Base-by-base conservation (phyloP, 495 filamentous ascomycete genomes). In the Bathelium albidoporum region DNA sequence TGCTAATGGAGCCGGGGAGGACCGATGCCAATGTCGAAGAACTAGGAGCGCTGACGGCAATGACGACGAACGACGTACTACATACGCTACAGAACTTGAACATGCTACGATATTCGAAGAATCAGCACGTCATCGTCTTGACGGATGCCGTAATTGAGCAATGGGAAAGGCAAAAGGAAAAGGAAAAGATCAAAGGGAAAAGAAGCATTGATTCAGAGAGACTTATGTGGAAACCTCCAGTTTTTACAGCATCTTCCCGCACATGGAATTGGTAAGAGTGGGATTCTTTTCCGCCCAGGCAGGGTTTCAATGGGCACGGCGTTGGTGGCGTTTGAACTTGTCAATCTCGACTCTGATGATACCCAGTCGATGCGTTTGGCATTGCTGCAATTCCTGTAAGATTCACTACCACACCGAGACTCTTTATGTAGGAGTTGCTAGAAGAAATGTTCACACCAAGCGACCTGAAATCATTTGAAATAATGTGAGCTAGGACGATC, bases 51-150 rank as follows among this genome's bases (percentile, higher is more conserved):
- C 66, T 83, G n/a, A 85, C 89, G 1, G 87, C 92, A 7, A 98
- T 98, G 94, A 97, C 93, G 20, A 90, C 91, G 11, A 89, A 88
- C 64, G 94, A 98, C 74, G 91, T 98, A 29, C 85, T 97, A 66
- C 89, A 95, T 72, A 97, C 91, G 0, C 74, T 98, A 62, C 88
- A 95, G 71, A 91, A 89, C 61, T 81, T 95, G 58, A 93, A 91
- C 69, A 96, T 97, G 92, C 81, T 97, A 67, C 82, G 90, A 61
- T 97, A 96, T 70, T 52, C 36, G n/a, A 94, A 93, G 77, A 90
- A 91, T 59, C 89, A 96, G 71, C 92, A 96, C 78, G 90, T 96
- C 69, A 89, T 98, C 63, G 87, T 89, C 20, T 77, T 90, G n/a
- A 87, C 87, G 3, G 84, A 90, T 64, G 83, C 85, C n/a, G 86